phyloP scores from a whole-genome alignment of 148 eudicot species.

The Vaccinium corymbosum region DNA sequence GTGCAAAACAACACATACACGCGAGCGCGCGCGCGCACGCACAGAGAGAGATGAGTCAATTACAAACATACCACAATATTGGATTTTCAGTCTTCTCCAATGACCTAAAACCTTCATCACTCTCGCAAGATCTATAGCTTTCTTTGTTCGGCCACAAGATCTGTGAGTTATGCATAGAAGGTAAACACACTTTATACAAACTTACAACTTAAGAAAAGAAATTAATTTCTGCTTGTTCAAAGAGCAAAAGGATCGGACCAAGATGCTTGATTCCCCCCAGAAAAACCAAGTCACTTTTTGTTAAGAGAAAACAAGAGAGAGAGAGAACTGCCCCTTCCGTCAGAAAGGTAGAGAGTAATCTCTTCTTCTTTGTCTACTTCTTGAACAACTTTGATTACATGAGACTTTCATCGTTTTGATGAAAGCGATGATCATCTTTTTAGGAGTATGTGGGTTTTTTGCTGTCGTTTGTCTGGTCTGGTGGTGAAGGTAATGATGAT shows the following conservation, averaged over 20 bases:
- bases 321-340: background rate
- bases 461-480: background rate
- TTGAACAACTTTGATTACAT: no score
- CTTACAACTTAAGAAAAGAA: background rate
- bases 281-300: background rate
- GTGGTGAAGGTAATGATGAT: conserved; percentile 9
- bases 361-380: background rate
- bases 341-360: background rate
- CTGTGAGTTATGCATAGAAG: background rate
- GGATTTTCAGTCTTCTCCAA: background rate
- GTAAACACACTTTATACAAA: background rate
- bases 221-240: background rate
- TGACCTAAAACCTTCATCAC: background rate
- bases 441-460: background rate
- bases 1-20: background rate
- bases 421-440: background rate
- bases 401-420: background rate
- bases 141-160: background rate
- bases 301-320: background rate
- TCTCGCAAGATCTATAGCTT: no score
- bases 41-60: background rate
- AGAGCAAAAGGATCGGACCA: conserved; percentile 14
- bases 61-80: background rate
- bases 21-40: background rate
- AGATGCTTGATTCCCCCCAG: conserved; percentile 19